phyloP scores from a whole-genome alignment of 2,329 filamentous ascomycete species.

The Colletotrichum sp. region DNA sequence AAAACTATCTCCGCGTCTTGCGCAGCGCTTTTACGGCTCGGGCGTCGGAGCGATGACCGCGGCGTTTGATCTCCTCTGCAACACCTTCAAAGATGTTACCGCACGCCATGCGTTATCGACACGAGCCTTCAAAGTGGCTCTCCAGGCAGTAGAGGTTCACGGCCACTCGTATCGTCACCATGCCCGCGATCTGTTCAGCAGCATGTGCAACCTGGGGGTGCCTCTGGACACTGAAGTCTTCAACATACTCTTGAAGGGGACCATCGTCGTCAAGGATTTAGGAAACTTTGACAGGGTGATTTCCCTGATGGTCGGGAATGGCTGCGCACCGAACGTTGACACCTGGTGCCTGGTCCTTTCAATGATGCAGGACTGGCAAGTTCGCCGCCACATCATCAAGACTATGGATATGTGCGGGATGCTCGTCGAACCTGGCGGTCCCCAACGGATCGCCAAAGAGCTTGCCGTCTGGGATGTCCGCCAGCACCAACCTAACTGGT shows the following conservation, averaged over 20 bases:
- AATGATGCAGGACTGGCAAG: conserved; percentile 65
- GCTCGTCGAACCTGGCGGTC: conserved; percentile 39
- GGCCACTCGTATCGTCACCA: conserved; percentile 30
- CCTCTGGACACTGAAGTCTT: conserved; percentile 50
- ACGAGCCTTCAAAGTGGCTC: conserved; percentile 46
- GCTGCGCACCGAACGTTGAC: conserved; percentile 43
- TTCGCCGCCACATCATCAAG: conserved; percentile 49
- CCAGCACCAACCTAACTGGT: conserved; percentile 35
- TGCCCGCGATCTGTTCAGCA: conserved; percentile 37
- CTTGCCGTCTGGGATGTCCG: conserved; percentile 50
- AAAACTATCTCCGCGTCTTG: conserved; percentile 35
- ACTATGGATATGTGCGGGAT: conserved; percentile 51
- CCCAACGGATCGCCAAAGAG: conserved; percentile 42
- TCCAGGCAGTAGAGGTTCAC: conserved; percentile 41
- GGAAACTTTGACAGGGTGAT: conserved; percentile 45
- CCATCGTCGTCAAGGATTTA: conserved; percentile 44
- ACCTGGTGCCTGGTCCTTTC: conserved; percentile 56
- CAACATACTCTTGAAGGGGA: conserved; percentile 51
- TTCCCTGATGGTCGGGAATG: conserved; percentile 43
- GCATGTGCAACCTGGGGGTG: conserved; percentile 41
- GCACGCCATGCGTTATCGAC: conserved; percentile 39
- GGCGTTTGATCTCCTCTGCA: conserved; percentile 41
- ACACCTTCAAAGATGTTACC: conserved; percentile 41
- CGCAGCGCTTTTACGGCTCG: conserved; percentile 38
- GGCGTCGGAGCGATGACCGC: conserved; percentile 38